Evolutionary conservation across 768 basidiomycete genomes (phyloP).

Genomic region (Asterophora parasitica): DNA sequence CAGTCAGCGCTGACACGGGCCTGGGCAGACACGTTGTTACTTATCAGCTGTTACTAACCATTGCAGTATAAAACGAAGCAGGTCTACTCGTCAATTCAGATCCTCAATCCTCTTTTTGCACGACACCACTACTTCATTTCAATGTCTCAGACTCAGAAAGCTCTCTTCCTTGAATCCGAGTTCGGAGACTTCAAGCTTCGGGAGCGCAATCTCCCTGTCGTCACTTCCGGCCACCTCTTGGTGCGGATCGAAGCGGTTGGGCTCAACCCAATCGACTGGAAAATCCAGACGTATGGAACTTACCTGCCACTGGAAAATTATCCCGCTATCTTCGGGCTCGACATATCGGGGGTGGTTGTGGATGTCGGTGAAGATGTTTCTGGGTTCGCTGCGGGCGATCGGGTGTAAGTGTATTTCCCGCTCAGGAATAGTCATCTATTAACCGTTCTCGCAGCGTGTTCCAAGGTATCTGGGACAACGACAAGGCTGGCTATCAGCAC

Average conservation of each 20-base stretch:
- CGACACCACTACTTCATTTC: not conserved
- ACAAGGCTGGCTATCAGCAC: slow-evolving; percentile 22
- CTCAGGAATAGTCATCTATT: not conserved
- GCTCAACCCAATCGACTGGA: slow-evolving; percentile 50
- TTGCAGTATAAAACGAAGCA: too few relatives aligned
- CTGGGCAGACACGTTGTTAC: too few relatives aligned
- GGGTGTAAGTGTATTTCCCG: slow-evolving; percentile 35
- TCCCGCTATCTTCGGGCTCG: slow-evolving; percentile 42
- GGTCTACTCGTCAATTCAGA: too few relatives aligned
- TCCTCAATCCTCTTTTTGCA: too few relatives aligned
- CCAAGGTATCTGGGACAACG: slow-evolving; percentile 7
- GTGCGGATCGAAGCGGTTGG: slow-evolving; percentile 34
- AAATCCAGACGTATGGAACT: slow-evolving; percentile 34
- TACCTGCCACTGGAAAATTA: slow-evolving; percentile 31
- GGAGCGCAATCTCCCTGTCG: slow-evolving; percentile 16
- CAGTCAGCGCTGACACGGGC: too few relatives aligned
- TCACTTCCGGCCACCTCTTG: slow-evolving; percentile 34
- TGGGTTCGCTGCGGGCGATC: slow-evolving; percentile 45
- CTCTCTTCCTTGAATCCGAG: slow-evolving; percentile 18
- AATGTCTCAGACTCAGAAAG: slow-evolving; percentile 20
- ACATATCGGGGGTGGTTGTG: slow-evolving; percentile 46
- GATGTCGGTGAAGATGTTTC: slow-evolving; percentile 47
- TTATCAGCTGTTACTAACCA: too few relatives aligned
- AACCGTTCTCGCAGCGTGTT: slow-evolving; percentile 3
- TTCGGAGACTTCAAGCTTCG: slow-evolving; percentile 14